Percentiles rank a stretch among this genome's conserved stretches.
Conservation (phyloP, 2,329 filamentous ascomycete genomes). For the Diaporthe vaccinii region DNA sequence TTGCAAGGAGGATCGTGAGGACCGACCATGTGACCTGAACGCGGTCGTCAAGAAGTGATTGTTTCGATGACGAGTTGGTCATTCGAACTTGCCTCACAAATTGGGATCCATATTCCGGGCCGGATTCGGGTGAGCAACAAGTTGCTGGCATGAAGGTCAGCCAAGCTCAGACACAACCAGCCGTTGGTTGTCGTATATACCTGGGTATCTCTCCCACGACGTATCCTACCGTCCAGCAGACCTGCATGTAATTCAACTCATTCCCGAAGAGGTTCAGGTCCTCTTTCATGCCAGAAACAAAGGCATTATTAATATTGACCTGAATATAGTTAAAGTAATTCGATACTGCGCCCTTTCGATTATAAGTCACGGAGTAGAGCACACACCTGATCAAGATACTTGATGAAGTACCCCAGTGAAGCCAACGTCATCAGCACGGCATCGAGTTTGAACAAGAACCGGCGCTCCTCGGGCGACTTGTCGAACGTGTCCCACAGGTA, state of each 20-base stretch:
- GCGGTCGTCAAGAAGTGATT: neutral
- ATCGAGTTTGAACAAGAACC: constrained; percentile 53
- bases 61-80: too few relatives aligned
- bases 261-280: constrained; percentile 57
- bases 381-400: constrained; percentile 54
- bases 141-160: constrained; percentile 44
- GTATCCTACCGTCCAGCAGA: constrained; percentile 55
- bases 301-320: constrained; percentile 58
- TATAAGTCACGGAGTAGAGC: neutral
- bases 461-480: constrained; percentile 51
- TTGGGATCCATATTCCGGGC: constrained; percentile 59
- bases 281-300: constrained; percentile 61
- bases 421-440: constrained; percentile 53
- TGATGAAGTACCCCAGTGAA: constrained; percentile 59
- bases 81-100: constrained; percentile 47
- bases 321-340: neutral
- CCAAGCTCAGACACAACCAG: neutral
- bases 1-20: constrained; percentile 51
- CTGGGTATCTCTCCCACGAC: constrained; percentile 55
- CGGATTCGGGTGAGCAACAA: constrained; percentile 56
- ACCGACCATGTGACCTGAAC: constrained; percentile 50
- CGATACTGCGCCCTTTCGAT: neutral
- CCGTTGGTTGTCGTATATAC: constrained; percentile 35
- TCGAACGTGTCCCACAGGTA: constrained; percentile 64
- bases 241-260: constrained; percentile 54